Evolutionary conservation across 2,329 filamentous ascomycete species (phyloP).

Genomic region (Hypoxylon sp.): DNA sequence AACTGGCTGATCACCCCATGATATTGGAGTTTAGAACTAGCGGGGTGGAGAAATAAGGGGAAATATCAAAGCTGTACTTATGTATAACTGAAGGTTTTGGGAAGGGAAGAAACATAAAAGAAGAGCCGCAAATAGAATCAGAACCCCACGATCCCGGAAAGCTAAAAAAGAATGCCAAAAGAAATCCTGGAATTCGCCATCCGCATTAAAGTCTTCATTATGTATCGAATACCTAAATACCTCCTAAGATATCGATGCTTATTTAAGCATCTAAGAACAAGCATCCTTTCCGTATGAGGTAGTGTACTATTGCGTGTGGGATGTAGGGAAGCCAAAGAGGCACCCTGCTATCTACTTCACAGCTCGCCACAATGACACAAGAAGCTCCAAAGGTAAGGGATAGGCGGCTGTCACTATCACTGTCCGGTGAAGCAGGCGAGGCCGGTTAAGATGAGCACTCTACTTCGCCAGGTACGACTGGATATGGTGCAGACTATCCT

Average conservation of each 20-base stretch:
- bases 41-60: conserved; percentile 17
- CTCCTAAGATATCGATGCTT: background rate
- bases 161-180: too few relatives aligned
- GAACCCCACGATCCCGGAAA: too few relatives aligned
- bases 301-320: conserved; percentile 1
- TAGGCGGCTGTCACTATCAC: conserved; percentile 3
- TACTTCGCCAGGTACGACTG: conserved; percentile 1
- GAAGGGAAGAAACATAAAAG: conserved; percentile 1
- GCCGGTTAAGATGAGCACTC: conserved; percentile 11
- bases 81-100: background rate
- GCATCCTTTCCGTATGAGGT: too few relatives aligned
- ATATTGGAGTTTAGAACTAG: conserved; percentile 19
- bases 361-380: conserved; percentile 30
- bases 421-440: conserved; percentile 3
- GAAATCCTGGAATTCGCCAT: background rate
- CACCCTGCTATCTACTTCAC: background rate
- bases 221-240: background rate
- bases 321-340: background rate
- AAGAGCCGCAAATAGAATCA: background rate
- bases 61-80: conserved; percentile 16
- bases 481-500: background rate
- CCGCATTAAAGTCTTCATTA: conserved; percentile 1
- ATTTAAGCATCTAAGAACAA: conserved; percentile 1
- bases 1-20: conserved; percentile 1
- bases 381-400: conserved; percentile 7